phyloP scores from a whole-genome alignment of 1,284 basidiomycete species.

The Athelia sp. region DNA sequence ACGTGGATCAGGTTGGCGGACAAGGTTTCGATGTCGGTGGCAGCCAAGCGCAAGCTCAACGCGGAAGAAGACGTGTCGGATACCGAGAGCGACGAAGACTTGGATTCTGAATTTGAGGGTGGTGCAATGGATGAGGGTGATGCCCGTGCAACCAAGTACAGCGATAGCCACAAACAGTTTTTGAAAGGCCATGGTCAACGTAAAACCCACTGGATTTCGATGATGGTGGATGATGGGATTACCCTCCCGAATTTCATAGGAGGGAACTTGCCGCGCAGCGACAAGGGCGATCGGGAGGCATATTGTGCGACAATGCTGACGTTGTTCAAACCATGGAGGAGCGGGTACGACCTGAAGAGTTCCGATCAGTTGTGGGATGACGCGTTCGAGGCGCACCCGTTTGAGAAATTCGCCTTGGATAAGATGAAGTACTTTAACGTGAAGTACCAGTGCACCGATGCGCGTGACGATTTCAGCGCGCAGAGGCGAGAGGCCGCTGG shows the following conservation, averaged over 20 bases:
- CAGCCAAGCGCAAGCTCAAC: background rate
- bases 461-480: conserved; percentile 24
- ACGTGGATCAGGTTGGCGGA: conserved; percentile 16
- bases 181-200: too few species aligned
- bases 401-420: conserved; percentile 8
- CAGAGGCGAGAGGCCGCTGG: too few species aligned
- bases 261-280: conserved; percentile 19
- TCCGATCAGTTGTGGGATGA: conserved; percentile 18
- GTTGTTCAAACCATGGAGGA: conserved; percentile 26
- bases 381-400: conserved; percentile 12
- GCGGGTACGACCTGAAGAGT: conserved; percentile 19
- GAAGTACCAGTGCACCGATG: conserved; percentile 27
- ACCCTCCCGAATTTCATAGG: conserved; percentile 26
- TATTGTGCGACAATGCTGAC: conserved; percentile 27
- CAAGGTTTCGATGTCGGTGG: background rate
- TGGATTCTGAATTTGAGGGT: too few species aligned
- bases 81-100: too few species aligned
- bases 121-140: too few species aligned
- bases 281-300: conserved; percentile 24
- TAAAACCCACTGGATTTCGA: background rate
- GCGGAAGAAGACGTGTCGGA: too few species aligned
- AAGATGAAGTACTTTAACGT: conserved; percentile 25
- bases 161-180: too few species aligned
- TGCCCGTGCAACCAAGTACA: too few species aligned
- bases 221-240: background rate